Evolutionary conservation across 371 early-diverging fungal genomes (phyloP).

Genomic region (Basidiobolus heterosporus): DNA sequence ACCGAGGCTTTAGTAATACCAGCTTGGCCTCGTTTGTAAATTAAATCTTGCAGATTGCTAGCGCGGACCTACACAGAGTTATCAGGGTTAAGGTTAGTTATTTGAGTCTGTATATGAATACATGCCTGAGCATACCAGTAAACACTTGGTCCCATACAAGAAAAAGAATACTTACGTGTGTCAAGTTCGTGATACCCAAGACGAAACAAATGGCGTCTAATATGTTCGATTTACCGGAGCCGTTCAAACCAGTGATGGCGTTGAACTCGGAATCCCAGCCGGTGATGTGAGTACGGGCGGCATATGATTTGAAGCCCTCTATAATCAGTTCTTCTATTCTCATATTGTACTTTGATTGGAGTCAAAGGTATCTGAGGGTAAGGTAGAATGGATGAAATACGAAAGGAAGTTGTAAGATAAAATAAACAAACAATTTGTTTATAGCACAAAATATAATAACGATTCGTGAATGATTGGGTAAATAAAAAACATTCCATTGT

Average conservation of each 20-base stretch:
- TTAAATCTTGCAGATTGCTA: slow-evolving; percentile 82
- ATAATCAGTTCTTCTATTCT: slow-evolving; percentile 87
- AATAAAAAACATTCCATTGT: too few relatives aligned
- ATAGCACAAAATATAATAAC: too few relatives aligned
- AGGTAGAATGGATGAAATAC: too few relatives aligned
- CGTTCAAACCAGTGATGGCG: slow-evolving; percentile 99
- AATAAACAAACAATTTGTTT: too few relatives aligned
- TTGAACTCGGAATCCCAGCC: slow-evolving; percentile 96
- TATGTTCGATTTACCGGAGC: slow-evolving; percentile 98
- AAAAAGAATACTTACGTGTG: slow-evolving; percentile 40
- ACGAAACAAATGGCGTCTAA: slow-evolving; percentile 99
- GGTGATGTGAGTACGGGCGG: slow-evolving; percentile 81
- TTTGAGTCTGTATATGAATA: background rate
- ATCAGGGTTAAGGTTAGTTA: background rate
- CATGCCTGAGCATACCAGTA: background rate
- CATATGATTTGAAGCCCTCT: slow-evolving; percentile 97
- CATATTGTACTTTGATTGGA: slow-evolving; percentile 25
- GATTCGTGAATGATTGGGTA: too few relatives aligned
- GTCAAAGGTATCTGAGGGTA: too few relatives aligned
- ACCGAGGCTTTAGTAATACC: slow-evolving; percentile 93
- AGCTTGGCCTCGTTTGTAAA: slow-evolving; percentile 95
- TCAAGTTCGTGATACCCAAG: slow-evolving; percentile 83
- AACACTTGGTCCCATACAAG: background rate
- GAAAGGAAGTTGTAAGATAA: too few relatives aligned
- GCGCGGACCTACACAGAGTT: slow-evolving; percentile 64